Evolutionary conservation across 2,329 filamentous ascomycete species (phyloP), one percentile per base, ranked within the genome.

Genomic region (Lecanoromycetidae sp.): DNA sequence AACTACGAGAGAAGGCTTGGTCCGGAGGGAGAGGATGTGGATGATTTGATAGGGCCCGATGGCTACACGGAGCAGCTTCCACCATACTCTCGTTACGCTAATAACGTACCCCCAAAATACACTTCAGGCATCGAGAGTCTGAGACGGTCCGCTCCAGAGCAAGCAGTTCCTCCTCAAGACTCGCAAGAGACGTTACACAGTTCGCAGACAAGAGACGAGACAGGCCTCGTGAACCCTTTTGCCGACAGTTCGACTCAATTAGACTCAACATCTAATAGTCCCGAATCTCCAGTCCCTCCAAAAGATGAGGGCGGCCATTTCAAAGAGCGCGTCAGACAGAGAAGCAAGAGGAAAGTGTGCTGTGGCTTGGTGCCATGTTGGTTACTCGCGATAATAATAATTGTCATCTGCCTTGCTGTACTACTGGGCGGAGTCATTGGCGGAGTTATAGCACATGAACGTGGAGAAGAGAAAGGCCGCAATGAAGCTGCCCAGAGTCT

Each of bases 51-150:
- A 43, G 87, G 87, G 1, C 84, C 84, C 0, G 79, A 94, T 58
- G 88, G 88, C 1, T 87, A 95, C 60, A 82, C 84, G 1, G 90
- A 96, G 63, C 86, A 94, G 62, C 69, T 95, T 15, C 90, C 90
- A 10, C 90, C 90, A 0, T 96, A 96, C 60, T 85, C 86, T 12
- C 75, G 87, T 61, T 95, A 93, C 63, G 86, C 88, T 2, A 84
- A 93, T 44, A 82, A 86, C 48, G 70, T 80, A 66, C 63, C 74
- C 60, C 60, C 75, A 63, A 70, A 87, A 75, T 35, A 50, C 53
- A 56, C 33, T 48, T 40, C 55, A 56, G 33, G 55, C 59, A 30
- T 39, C 30, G 22, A 40, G 58, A 35, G 33, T 44, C 5, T 42
- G 9, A 39, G 44, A 38, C 39, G 44, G 33, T 32, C 34, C 12